Evolutionary conservation across 192 early-diverging fungal species (phyloP).

Genomic region (Coemansia pectinata): DNA sequence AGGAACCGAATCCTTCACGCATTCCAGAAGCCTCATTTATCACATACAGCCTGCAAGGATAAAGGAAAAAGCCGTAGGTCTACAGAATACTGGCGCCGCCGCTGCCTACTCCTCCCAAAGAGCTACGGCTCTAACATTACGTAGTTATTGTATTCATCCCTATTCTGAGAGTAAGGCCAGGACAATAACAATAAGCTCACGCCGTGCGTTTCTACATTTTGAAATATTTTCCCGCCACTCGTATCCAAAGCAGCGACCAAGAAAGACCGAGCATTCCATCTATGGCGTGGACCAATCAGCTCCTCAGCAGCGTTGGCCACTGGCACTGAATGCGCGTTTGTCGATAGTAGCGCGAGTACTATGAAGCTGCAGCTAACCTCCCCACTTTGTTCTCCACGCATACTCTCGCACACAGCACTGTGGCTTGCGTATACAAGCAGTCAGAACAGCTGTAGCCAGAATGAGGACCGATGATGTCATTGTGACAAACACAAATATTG

Average conservation of each 20-base stretch:
- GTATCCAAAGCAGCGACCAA: background rate
- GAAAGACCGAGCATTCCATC: background rate
- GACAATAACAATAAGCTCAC: background rate
- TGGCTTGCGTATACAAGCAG: background rate
- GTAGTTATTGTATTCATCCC: background rate
- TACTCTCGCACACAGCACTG: background rate
- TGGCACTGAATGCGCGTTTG: background rate
- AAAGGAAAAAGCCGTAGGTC: slow-evolving; percentile 2
- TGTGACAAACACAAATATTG: slow-evolving; percentile 1
- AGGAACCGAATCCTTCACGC: slow-evolving; percentile 5
- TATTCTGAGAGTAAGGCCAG: background rate
- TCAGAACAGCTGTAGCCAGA: background rate
- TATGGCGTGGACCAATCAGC: background rate
- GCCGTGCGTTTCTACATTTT: background rate
- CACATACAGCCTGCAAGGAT: background rate
- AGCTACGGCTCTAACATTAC: slow-evolving; percentile 2
- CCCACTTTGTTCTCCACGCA: background rate
- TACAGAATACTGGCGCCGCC: background rate
- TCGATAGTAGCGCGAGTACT: background rate
- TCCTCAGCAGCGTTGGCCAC: background rate
- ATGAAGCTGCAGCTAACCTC: background rate
- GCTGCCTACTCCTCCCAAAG: background rate
- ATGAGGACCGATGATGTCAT: slow-evolving; percentile 3
- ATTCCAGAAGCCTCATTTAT: slow-evolving; percentile 3
- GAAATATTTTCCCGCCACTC: background rate